Evolutionary conservation across 2,329 filamentous ascomycete species (phyloP).

Genomic region (Trichophyton simii): DNA sequence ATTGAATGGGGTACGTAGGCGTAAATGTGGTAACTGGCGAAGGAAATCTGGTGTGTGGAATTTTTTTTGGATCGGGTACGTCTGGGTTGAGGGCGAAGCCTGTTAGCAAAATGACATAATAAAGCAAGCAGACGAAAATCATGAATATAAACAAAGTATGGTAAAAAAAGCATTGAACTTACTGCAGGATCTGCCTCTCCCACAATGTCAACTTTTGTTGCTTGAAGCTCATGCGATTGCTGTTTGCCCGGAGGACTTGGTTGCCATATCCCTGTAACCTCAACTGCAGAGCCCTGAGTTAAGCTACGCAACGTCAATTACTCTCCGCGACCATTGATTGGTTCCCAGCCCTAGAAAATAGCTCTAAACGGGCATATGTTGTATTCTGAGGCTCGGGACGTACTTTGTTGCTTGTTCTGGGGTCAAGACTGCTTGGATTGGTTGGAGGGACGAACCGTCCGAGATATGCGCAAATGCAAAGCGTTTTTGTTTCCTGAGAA

Average conservation of each 20-base stretch:
- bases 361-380: neutral
- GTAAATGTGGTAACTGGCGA: slow-evolving; percentile 75
- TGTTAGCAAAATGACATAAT: neutral
- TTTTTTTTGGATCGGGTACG: slow-evolving; percentile 90
- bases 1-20: slow-evolving; percentile 68
- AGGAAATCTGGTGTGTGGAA: slow-evolving; percentile 84
- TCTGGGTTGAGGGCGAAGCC: slow-evolving; percentile 38
- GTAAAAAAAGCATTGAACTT: slow-evolving; percentile 24
- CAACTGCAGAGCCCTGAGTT: slow-evolving; percentile 67
- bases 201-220: slow-evolving; percentile 54
- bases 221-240: slow-evolving; percentile 71
- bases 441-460: slow-evolving; percentile 70
- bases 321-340: neutral
- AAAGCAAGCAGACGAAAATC: too few species aligned
- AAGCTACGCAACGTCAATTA: slow-evolving; percentile 42
- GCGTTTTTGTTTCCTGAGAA: slow-evolving; percentile 73
- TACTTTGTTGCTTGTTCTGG: slow-evolving; percentile 62
- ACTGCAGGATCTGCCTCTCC: slow-evolving; percentile 71
- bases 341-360: neutral
- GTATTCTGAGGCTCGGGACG: slow-evolving; percentile 23
- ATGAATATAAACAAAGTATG: too few species aligned
- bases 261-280: slow-evolving; percentile 64
- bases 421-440: slow-evolving; percentile 69
- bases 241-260: slow-evolving; percentile 52
- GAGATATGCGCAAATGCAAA: slow-evolving; percentile 72